These are phyloP conservation scores for Clohesyomyces aquaticus DNA, from an alignment of 495 filamentous ascomycete species.

Conservation along the genomic window DNA sequence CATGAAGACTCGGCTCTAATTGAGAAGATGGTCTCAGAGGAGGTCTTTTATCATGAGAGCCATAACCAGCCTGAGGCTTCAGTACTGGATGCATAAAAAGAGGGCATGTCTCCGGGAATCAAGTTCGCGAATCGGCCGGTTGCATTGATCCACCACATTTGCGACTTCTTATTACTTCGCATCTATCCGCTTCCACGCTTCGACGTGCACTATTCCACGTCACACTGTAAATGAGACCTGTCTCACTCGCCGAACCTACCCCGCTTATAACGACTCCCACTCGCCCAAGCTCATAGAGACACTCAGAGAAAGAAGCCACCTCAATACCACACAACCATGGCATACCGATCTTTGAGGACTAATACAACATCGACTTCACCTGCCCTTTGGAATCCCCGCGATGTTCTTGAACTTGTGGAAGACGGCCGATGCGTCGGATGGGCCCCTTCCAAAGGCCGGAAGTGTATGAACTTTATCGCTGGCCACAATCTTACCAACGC, in stretches of 20 bases:
- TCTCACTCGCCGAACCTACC: too few species aligned
- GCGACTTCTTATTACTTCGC: too few species aligned
- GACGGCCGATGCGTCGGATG: constrained; percentile 11
- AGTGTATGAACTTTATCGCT: background rate
- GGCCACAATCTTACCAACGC: background rate
- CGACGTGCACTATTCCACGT: too few species aligned
- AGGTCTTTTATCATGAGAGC: background rate
- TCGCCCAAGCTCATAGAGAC: too few species aligned
- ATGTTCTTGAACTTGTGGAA: background rate
- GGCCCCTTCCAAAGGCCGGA: constrained; percentile 4
- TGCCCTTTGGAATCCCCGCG: background rate
- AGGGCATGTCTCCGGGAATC: background rate
- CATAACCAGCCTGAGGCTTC: background rate
- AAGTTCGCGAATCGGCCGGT: too few species aligned
- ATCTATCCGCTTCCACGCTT: too few species aligned
- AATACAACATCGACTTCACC: background rate
- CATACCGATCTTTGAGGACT: background rate
- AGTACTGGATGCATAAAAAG: background rate
- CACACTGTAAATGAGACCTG: too few species aligned
- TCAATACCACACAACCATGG: background rate
- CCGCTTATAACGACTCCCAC: too few species aligned
- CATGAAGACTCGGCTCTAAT: background rate
- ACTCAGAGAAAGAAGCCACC: background rate
- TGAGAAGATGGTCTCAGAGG: background rate
- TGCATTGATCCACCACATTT: too few species aligned